Conservation (phyloP, 768 basidiomycete genomes). For the Coprinopsis sp. region DNA sequence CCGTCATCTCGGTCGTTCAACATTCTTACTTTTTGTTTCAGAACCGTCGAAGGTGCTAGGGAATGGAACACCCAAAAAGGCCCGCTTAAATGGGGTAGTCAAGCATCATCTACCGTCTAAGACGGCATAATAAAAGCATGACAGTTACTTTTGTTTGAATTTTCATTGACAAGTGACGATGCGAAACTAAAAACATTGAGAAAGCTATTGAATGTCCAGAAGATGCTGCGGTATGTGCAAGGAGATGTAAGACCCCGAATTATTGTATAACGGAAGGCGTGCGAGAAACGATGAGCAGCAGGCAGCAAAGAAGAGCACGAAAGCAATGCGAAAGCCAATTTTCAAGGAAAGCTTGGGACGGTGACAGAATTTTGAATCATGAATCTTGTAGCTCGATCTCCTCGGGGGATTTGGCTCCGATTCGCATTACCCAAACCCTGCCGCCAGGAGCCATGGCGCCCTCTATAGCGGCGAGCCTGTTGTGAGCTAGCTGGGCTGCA, state of each 20-base stretch:
- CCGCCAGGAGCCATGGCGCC: not conserved
- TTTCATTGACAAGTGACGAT: too few relatives aligned
- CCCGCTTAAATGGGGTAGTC: not conserved
- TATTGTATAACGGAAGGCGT: too few relatives aligned
- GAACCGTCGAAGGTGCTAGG: not conserved
- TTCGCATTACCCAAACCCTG: conserved; percentile 19
- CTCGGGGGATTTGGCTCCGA: conserved; percentile 42
- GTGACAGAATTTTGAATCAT: too few relatives aligned
- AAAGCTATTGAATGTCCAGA: too few relatives aligned
- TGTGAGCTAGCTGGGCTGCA: conserved; percentile 17
- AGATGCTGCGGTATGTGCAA: too few relatives aligned
- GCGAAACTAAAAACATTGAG: too few relatives aligned
- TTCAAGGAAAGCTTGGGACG: too few relatives aligned
- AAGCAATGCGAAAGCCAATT: not conserved
- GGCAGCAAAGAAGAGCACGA: not conserved
- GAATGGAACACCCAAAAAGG: not conserved
- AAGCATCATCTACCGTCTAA: not conserved
- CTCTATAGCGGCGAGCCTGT: conserved; percentile 12
- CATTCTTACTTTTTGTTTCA: conserved; percentile 1
- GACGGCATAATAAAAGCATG: not conserved
- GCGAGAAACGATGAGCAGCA: too few relatives aligned
- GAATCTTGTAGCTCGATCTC: conserved; percentile 31
- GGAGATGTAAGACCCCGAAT: too few relatives aligned
- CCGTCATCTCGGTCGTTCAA: not conserved
- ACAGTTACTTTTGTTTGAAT: too few relatives aligned